Conservation (phyloP, 305 asterid species). For the Nicotiana rustica region DNA sequence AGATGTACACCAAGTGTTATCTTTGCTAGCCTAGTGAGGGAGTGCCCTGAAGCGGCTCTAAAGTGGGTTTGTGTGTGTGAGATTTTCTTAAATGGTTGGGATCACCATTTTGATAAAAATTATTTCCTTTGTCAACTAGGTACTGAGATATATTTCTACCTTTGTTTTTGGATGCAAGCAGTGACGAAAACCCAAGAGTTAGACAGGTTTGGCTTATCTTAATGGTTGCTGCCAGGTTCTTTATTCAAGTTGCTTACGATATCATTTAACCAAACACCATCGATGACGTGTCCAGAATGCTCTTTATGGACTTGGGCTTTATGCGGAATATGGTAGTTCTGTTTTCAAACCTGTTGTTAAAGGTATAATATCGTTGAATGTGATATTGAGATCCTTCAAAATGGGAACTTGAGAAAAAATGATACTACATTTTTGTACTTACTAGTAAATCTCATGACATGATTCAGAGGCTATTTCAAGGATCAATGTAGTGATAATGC, state of each 20-base stretch:
- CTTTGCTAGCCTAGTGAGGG: slow-evolving; percentile 40
- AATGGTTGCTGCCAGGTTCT: too few species aligned
- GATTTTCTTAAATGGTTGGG: background rate
- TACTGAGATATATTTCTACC: slow-evolving; percentile 30
- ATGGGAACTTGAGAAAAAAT: too few species aligned
- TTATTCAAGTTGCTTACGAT: too few species aligned
- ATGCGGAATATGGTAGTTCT: too few species aligned
- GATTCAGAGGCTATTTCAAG: slow-evolving; percentile 14
- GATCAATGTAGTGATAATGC: slow-evolving; percentile 8
- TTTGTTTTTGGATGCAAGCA: background rate
- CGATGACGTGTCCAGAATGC: too few species aligned
- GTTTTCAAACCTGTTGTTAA: background rate
- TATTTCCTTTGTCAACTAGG: slow-evolving; percentile 12
- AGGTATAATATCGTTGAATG: background rate
- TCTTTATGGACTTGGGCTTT: too few species aligned
- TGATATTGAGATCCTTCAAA: background rate
- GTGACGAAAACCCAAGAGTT: too few species aligned
- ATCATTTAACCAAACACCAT: too few species aligned
- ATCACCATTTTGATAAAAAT: too few species aligned
- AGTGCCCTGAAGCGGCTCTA: slow-evolving; percentile 40
- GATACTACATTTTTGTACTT: background rate
- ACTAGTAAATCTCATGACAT: background rate
- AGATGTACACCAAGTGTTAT: slow-evolving; percentile 40
- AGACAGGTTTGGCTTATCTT: too few species aligned
- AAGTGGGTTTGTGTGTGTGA: background rate